Base-by-base conservation (phyloP, 371 early-diverging fungal species). In the Rhizomucor miehei region DNA sequence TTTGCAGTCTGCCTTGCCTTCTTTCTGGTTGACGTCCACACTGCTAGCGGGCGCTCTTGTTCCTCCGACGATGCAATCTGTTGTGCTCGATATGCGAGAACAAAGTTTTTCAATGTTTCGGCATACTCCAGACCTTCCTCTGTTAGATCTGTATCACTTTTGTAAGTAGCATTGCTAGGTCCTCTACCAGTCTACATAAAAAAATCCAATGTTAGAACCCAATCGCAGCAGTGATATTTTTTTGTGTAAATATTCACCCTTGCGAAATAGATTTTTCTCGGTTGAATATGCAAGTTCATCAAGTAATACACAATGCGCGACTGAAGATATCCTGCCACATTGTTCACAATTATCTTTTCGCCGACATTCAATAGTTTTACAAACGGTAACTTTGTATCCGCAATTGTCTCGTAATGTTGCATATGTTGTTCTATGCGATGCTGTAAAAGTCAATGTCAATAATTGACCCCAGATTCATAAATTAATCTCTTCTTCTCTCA, bases 261-360 rank as follows among this genome's bases (percentile, higher is more conserved):
- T 6, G 93, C 93, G 64, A 98, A 88, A 70, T 94, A 97, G 44
- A 98, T 91, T 35, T 85, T 86, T 17, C 94, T 80, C n/a, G 95
- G 92, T 19, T 86, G 82, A 52, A 92, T 95, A 73, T 98, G 97
- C 36, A 98, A 80, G 72, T 98, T 98, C 98, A 97, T 97, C 55
- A 97, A 71, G 62, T 91, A 97, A 74, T 93, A 97, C 14, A 94
- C 94, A 44, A 98, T 84, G 8, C 95, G 87, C 49, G 93, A 89
- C 80, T 86, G 87, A 51, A 92, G 69, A 62, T 91, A 89, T 10
- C 89, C 89, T 36, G 81, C 77, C 12, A 91, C 87, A 56, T 89
- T 87, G 80, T 92, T 92, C 57, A 90, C 87, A 38, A 89, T 86
- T 25, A 94, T 82, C 51, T 89, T 88, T 64, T 94, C 90, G 36